Evolutionary conservation across 208 protist genomes (phyloP).

Genomic region (Naegleria lovaniensis): DNA sequence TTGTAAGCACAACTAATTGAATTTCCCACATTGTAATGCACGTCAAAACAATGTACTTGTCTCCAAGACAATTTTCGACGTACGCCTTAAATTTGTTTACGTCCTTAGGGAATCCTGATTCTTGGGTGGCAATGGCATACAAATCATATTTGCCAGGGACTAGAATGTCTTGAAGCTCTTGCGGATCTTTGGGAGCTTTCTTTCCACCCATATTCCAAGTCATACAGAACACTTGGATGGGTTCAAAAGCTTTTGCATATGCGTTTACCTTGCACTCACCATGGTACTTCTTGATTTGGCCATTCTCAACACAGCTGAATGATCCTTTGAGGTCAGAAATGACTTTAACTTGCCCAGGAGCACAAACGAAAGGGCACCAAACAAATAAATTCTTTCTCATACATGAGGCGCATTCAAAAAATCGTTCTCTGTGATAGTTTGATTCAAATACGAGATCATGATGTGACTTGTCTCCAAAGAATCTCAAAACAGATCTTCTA

Average conservation of each 20-base stretch:
- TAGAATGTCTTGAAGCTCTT: constrained; percentile 41
- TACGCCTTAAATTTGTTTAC: constrained; percentile 48
- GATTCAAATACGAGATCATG: constrained; percentile 52
- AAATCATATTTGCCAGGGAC: constrained; percentile 44
- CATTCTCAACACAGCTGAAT: constrained; percentile 40
- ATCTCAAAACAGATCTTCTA: constrained; percentile 43
- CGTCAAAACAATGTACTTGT: constrained; percentile 15
- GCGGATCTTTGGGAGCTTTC: constrained; percentile 34
- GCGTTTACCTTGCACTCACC: constrained; percentile 47
- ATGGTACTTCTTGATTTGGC: constrained; percentile 31
- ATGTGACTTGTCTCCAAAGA: constrained; percentile 47
- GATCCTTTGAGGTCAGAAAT: background rate
- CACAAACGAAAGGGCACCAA: constrained; percentile 41
- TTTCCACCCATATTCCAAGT: constrained; percentile 48
- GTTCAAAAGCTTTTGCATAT: constrained; percentile 40
- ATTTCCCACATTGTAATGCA: constrained; percentile 40
- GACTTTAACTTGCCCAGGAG: background rate
- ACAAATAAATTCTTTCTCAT: constrained; percentile 47
- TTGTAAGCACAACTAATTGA: constrained; percentile 38
- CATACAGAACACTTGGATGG: constrained; percentile 46
- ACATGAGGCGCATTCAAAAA: constrained; percentile 49
- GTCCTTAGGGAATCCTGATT: constrained; percentile 40
- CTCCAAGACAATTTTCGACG: constrained; percentile 43
- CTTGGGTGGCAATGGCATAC: constrained; percentile 49
- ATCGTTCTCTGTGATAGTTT: constrained; percentile 46